Base-by-base conservation (phyloP, 1,139 yeast genomes). In the Geotrichum restrictum region DNA sequence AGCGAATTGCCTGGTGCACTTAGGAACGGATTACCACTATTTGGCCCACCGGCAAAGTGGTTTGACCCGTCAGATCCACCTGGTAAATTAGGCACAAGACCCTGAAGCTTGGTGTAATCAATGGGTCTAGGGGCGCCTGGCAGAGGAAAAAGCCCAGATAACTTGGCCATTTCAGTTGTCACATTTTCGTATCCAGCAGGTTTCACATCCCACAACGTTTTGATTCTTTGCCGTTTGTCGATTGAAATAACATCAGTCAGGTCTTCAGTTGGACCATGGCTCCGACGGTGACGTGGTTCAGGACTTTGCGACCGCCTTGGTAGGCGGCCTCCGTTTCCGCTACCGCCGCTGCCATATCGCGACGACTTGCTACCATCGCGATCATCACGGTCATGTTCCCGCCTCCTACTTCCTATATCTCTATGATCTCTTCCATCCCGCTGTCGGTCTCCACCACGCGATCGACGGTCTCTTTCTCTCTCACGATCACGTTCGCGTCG, bases 131-230 rank as follows among this genome's bases (percentile, higher is more conserved):
- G 81, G 49, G 78, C 77, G 2, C 93, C 93, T 0, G 94, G 94
- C 24, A 81, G 72, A 0, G 93, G 88, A 61, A 88, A 89, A 3
- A 86, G 68, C 0, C 96, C 96, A 0, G 91, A 81, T 19, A 86
- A 73, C 63, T 89, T 89, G 3, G 95, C 95, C 59, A 86, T 75
- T 59, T 83, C 88, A 0, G 94, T 86, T 1, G 88, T 78, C 2
- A 87, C 82, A 11, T 78, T 76, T 62, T 88, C 95, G 66, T 85
- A 87, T 0, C 91, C 95, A 45, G 75, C 71, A 0, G 96, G 91
- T 33, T 77, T 76, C 14, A 79, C 72, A 48, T 89, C 95, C 96
- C 96, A 89, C 51, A 76, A 70, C 0, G 86, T 75, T 38, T 76
- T 79, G 7, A 74, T 69, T 39, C 81, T 72, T 47, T 62, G 61